A percentile compares a stretch with the other conserved stretches of the same genome.
Evolutionary conservation across 768 basidiomycete species (phyloP).

Genomic region (Leucocoprinus leucothites): DNA sequence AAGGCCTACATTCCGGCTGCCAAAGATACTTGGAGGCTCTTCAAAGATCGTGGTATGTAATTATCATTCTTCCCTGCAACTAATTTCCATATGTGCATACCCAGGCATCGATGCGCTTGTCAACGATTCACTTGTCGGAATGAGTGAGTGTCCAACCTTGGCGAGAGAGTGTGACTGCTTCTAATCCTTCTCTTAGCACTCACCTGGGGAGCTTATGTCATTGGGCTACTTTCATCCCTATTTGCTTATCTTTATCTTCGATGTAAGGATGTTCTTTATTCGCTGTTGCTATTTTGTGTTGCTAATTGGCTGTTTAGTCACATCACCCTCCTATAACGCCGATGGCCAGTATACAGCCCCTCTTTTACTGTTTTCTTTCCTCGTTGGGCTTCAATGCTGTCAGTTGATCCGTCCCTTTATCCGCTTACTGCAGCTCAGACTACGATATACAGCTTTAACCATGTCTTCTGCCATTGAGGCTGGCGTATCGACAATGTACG

Average conservation of each 20-base stretch:
- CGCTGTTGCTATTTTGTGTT: neutral
- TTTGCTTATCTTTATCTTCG: slow-evolving; percentile 78
- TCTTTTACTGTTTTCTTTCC: slow-evolving; percentile 73
- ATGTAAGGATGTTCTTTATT: slow-evolving; percentile 38
- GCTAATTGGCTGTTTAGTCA: slow-evolving; percentile 39
- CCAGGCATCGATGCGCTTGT: slow-evolving; percentile 71
- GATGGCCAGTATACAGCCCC: slow-evolving; percentile 77
- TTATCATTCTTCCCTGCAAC: slow-evolving; percentile 6
- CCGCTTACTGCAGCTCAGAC: neutral
- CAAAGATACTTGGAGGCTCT: slow-evolving; percentile 79
- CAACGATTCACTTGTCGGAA: slow-evolving; percentile 79
- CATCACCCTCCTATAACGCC: slow-evolving; percentile 70
- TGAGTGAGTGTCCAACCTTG: slow-evolving; percentile 45
- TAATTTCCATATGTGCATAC: slow-evolving; percentile 3
- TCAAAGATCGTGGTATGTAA: slow-evolving; percentile 61
- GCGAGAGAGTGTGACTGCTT: neutral
- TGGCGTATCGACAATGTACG: slow-evolving; percentile 83
- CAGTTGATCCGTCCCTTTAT: slow-evolving; percentile 22
- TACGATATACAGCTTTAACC: slow-evolving; percentile 48
- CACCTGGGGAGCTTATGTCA: slow-evolving; percentile 77
- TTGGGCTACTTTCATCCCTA: slow-evolving; percentile 70
- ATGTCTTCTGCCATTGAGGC: slow-evolving; percentile 76
- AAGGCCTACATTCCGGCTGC: slow-evolving; percentile 80
- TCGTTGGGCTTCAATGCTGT: slow-evolving; percentile 77
- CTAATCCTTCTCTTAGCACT: slow-evolving; percentile 40